These are phyloP conservation scores for Stephania cephalantha DNA, from an alignment of 164 flowering plant species.

Conservation along the genomic window DNA sequence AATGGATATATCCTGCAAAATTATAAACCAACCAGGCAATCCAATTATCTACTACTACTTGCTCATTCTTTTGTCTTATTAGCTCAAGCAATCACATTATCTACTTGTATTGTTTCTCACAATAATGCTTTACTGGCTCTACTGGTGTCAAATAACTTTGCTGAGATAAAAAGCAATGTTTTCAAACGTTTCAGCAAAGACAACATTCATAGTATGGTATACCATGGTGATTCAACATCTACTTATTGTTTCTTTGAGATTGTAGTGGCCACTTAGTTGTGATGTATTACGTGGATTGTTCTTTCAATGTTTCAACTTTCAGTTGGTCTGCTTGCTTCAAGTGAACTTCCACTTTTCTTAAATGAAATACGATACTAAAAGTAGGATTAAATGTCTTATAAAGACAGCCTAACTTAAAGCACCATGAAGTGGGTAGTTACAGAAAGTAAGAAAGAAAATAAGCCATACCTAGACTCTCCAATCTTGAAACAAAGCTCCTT, in stretches of 20 bases:
- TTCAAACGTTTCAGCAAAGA: constrained; percentile 91
- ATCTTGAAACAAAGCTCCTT: too few species aligned
- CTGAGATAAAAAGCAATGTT: constrained; percentile 95
- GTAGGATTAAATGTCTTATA: neutral
- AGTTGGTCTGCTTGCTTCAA: too few species aligned
- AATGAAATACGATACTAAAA: neutral
- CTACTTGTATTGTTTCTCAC: constrained; percentile 93
- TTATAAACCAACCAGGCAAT: too few species aligned
- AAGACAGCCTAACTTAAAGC: neutral
- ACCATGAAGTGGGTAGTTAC: neutral
- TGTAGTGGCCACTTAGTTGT: neutral
- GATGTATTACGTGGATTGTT: neutral
- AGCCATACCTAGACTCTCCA: too few species aligned
- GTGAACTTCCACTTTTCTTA: neutral
- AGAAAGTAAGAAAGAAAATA: too few species aligned
- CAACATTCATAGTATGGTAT: constrained; percentile 74
- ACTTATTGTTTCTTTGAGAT: neutral
- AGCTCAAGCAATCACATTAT: constrained; percentile 95
- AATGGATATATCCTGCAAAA: too few species aligned
- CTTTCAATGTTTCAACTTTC: too few species aligned
- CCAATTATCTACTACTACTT: constrained; percentile 49
- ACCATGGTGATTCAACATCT: constrained; percentile 54
- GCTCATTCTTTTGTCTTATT: constrained; percentile 85
- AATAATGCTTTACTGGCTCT: constrained; percentile 90
- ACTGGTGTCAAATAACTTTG: constrained; percentile 90